phyloP scores from a whole-genome alignment of 805 yeast genomes.

The Alloascoidea africana region DNA sequence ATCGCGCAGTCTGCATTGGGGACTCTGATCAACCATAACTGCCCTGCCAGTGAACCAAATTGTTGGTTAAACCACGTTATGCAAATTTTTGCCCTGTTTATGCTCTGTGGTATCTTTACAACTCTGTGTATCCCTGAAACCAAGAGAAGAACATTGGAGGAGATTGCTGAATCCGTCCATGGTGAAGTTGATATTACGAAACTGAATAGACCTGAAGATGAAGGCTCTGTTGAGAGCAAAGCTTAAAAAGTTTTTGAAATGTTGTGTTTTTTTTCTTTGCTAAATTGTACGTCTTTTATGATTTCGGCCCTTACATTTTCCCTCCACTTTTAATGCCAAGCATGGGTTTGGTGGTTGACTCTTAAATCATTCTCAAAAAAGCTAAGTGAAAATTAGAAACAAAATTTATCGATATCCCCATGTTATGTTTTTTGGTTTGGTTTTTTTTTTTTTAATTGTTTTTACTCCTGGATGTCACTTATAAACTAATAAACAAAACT shows the following conservation, averaged over 20 bases:
- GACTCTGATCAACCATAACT: conserved; percentile 66
- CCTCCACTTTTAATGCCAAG: no score
- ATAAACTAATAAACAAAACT: no score
- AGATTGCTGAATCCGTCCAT: conserved; percentile 66
- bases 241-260: not conserved
- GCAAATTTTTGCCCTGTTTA: conserved; percentile 87
- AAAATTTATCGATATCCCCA: no score
- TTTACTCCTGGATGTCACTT: no score
- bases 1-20: conserved; percentile 82
- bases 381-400: no score
- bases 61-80: conserved; percentile 88
- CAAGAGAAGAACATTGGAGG: conserved; percentile 80
- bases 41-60: conserved; percentile 42
- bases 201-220: not conserved
- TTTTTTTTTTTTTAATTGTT: no score
- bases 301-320: no score
- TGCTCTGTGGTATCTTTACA: conserved; percentile 62
- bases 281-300: no score
- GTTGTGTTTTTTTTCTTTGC: no score
- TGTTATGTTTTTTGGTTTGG: no score
- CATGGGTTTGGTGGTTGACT: no score
- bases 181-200: conserved; percentile 45
- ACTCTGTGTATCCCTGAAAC: conserved; percentile 76
- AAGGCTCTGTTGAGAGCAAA: not conserved
- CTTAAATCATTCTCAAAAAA: no score